Evolutionary conservation across 768 basidiomycete species (phyloP).

Genomic region (Leccinum sublutescens): DNA sequence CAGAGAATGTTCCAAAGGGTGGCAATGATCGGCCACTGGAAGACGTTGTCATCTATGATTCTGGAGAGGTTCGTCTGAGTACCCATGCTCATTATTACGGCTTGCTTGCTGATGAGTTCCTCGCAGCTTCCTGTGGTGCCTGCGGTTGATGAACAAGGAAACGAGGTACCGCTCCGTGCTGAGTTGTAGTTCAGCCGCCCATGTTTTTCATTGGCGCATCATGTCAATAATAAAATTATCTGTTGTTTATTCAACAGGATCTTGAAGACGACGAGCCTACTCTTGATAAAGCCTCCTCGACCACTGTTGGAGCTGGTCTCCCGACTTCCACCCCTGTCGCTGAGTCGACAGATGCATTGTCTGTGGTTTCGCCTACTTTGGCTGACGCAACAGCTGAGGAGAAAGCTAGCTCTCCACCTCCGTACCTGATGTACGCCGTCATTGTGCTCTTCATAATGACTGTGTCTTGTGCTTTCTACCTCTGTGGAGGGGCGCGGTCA

Average conservation of each 20-base stretch:
- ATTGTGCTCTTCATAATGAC: slow-evolving; percentile 41
- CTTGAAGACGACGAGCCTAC: slow-evolving; percentile 24
- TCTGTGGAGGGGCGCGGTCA: slow-evolving; percentile 43
- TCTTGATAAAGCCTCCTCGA: slow-evolving; percentile 9
- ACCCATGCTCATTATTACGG: slow-evolving; percentile 12
- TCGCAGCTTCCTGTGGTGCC: slow-evolving; percentile 53
- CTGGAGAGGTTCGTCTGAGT: slow-evolving; percentile 71
- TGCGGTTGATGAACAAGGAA: slow-evolving; percentile 60
- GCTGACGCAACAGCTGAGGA: slow-evolving; percentile 7
- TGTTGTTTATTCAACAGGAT: slow-evolving; percentile 51
- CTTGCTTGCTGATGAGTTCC: slow-evolving; percentile 4
- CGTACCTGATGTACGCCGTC: slow-evolving; percentile 21
- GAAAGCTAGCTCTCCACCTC: not conserved
- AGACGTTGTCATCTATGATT: slow-evolving; percentile 78
- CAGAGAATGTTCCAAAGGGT: slow-evolving; percentile 76
- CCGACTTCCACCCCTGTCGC: slow-evolving; percentile 5
- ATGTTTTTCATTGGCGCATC: slow-evolving; percentile 34
- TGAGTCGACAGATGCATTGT: slow-evolving; percentile 1
- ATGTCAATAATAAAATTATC: slow-evolving; percentile 52
- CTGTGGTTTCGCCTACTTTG: not conserved
- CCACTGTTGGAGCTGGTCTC: slow-evolving; percentile 16
- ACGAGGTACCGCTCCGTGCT: slow-evolving; percentile 90
- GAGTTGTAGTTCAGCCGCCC: slow-evolving; percentile 72
- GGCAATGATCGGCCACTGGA: slow-evolving; percentile 68
- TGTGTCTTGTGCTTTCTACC: slow-evolving; percentile 42